phyloP scores from a whole-genome alignment of 1,284 basidiomycete genomes.

The Bjerkandera adusta region DNA sequence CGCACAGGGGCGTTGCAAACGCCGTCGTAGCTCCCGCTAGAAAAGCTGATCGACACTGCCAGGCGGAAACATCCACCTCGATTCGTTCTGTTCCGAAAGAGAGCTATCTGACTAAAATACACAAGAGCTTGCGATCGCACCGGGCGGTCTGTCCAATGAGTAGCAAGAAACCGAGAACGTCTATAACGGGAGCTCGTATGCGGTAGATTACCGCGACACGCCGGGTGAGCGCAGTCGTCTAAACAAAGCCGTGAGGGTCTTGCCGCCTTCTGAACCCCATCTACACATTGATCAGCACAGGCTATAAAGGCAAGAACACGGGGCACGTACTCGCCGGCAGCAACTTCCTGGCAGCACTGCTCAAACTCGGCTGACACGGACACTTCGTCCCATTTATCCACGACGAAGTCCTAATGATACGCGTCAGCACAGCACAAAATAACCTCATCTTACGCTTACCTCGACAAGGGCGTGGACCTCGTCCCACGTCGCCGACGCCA shows the following conservation, averaged over 20 bases:
- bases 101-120: no score
- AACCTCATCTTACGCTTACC: conserved; percentile 31
- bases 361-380: conserved; percentile 63
- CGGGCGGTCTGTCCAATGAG: no score
- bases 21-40: no score
- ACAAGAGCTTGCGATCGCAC: no score
- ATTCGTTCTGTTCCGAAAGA: no score
- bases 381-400: conserved; percentile 70
- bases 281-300: conserved; percentile 33
- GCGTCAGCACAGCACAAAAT: background rate
- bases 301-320: conserved; percentile 2
- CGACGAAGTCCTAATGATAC: conserved; percentile 68
- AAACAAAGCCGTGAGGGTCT: conserved; percentile 63
- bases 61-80: no score
- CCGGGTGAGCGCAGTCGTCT: conserved; percentile 65
- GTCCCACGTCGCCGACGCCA: conserved; percentile 66
- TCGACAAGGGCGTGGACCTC: conserved; percentile 61
- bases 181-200: no score
- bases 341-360: conserved; percentile 65
- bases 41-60: no score
- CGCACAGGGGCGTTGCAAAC: no score
- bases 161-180: no score
- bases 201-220: no score
- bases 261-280: conserved; percentile 69
- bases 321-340: conserved; percentile 63